Percentiles rank a stretch among this genome's conserved stretches.
Evolutionary conservation across 768 basidiomycete genomes (phyloP).

Genomic region (Daedaleopsis sinensis): DNA sequence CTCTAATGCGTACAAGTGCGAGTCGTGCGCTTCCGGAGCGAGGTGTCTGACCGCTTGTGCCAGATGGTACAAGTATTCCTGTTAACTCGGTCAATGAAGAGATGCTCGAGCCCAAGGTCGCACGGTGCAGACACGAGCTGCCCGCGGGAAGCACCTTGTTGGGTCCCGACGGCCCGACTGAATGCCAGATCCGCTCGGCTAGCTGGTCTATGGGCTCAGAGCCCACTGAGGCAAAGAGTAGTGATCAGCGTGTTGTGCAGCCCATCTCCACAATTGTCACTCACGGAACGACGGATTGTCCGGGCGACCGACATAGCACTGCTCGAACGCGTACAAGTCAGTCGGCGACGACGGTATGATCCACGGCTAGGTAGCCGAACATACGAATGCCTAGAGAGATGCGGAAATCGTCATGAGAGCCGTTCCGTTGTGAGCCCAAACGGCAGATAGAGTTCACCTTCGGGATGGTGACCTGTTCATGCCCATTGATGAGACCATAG

Average conservation of each 20-base stretch:
- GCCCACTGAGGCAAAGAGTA: slow-evolving; percentile 57
- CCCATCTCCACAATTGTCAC: not conserved
- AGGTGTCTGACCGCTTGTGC: slow-evolving; percentile 73
- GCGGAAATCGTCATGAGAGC: no score
- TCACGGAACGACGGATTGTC: slow-evolving; percentile 90
- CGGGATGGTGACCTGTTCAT: slow-evolving; percentile 57
- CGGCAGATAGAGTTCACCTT: slow-evolving; percentile 41
- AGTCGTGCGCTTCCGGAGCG: slow-evolving; percentile 73
- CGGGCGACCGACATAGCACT: slow-evolving; percentile 87
- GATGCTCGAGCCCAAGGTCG: not conserved
- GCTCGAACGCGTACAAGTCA: not conserved
- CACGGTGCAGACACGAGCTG: not conserved
- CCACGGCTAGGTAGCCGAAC: slow-evolving; percentile 23
- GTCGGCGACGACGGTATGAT: not conserved
- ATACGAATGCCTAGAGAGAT: slow-evolving; percentile 51
- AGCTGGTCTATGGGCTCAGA: slow-evolving; percentile 76
- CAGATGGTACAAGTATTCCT: slow-evolving; percentile 90
- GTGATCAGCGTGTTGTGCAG: no score
- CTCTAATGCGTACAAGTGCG: slow-evolving; percentile 78
- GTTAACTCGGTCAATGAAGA: not conserved
- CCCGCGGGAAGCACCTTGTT: slow-evolving; percentile 68
- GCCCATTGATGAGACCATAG: slow-evolving; percentile 57
- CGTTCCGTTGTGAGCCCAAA: not conserved
- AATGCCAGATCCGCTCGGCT: slow-evolving; percentile 69
- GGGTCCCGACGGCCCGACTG: slow-evolving; percentile 83